Percentiles rank a stretch among this genome's conserved stretches.
These are phyloP conservation scores for Jacaranda mimosifolia DNA, from an alignment of 257 asterid genomes.

Conservation along the genomic window DNA sequence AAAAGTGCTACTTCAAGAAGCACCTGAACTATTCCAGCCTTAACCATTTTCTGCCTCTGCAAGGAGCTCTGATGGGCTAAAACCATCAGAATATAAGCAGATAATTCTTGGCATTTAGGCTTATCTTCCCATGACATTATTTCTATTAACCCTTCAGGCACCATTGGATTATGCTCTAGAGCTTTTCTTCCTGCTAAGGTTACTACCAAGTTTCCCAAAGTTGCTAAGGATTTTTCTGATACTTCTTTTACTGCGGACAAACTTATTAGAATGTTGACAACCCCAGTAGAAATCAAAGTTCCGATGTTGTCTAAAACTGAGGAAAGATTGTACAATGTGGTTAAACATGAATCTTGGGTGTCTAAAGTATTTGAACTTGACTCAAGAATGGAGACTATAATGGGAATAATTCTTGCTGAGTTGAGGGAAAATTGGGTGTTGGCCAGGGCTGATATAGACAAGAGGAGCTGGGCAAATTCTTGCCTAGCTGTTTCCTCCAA, in stretches of 20 bases:
- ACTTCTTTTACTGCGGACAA: conserved; percentile 44
- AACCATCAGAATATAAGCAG: conserved; percentile 66
- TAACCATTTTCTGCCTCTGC: conserved; percentile 66
- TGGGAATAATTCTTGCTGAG: conserved; percentile 47
- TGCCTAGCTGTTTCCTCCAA: conserved; percentile 49
- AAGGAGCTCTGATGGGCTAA: conserved; percentile 68
- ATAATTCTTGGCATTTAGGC: conserved; percentile 66
- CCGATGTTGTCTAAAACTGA: conserved; percentile 54
- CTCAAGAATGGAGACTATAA: conserved; percentile 52
- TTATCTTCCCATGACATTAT: conserved; percentile 66
- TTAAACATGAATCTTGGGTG: conserved; percentile 53
- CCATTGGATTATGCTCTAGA: conserved; percentile 48
- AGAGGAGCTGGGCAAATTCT: conserved; percentile 57
- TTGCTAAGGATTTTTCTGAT: conserved; percentile 64
- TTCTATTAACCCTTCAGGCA: conserved; percentile 69
- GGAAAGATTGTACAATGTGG: conserved; percentile 58
- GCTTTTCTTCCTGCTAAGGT: conserved; percentile 60
- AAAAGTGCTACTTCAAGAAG: conserved; percentile 70
- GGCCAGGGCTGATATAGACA: conserved; percentile 60
- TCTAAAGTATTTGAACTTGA: conserved; percentile 40
- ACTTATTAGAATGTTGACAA: conserved; percentile 42
- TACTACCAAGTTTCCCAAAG: conserved; percentile 60
- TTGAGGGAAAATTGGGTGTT: conserved; percentile 43
- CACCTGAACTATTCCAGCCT: conserved; percentile 67
- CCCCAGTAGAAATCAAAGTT: conserved; percentile 40